These are phyloP conservation scores for Xylaria venustula DNA, from an alignment of 495 filamentous ascomycete species.

Conservation along the genomic window DNA sequence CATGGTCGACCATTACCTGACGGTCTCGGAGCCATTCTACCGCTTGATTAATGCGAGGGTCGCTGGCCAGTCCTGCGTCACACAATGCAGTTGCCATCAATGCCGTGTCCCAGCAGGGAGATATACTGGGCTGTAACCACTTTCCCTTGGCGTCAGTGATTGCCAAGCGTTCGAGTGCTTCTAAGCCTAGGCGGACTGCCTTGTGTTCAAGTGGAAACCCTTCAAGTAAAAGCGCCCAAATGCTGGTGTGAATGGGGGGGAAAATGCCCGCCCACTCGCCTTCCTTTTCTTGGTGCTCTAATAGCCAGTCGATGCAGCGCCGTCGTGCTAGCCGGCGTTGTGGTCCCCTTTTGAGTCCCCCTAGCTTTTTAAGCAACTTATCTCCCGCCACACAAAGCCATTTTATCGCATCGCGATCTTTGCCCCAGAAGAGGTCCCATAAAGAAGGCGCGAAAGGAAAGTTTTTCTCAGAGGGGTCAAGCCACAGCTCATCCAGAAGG, in stretches of 20 bases:
- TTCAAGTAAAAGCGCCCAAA: slow-evolving; percentile 32
- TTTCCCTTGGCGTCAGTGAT: slow-evolving; percentile 23
- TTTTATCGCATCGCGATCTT: background rate
- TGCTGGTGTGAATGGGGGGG: slow-evolving; percentile 29
- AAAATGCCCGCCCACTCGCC: slow-evolving; percentile 34
- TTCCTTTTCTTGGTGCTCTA: slow-evolving; percentile 30
- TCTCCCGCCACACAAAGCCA: slow-evolving; percentile 31
- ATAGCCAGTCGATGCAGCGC: slow-evolving; percentile 28
- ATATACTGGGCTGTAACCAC: slow-evolving; percentile 27
- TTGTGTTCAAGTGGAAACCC: slow-evolving; percentile 23
- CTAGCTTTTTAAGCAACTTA: slow-evolving; percentile 19
- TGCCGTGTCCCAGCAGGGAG: slow-evolving; percentile 38
- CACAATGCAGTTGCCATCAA: slow-evolving; percentile 34
- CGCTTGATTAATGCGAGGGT: slow-evolving; percentile 13
- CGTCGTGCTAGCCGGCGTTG: slow-evolving; percentile 17
- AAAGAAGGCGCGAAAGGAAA: slow-evolving; percentile 25
- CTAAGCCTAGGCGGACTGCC: slow-evolving; percentile 10
- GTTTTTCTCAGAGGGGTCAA: slow-evolving; percentile 26
- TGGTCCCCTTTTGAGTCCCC: slow-evolving; percentile 17
- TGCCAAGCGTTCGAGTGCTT: slow-evolving; percentile 31
- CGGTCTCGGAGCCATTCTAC: slow-evolving; percentile 26
- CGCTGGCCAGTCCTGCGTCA: slow-evolving; percentile 11
- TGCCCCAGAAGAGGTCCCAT: slow-evolving; percentile 1
- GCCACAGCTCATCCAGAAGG: slow-evolving; percentile 44
- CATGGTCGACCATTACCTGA: slow-evolving; percentile 22